A percentile compares a stretch with the other conserved stretches of the same genome.
These are phyloP conservation scores for Globisporangium sylvaticum DNA, from an alignment of 352 stramenopile species.

Conservation along the genomic window DNA sequence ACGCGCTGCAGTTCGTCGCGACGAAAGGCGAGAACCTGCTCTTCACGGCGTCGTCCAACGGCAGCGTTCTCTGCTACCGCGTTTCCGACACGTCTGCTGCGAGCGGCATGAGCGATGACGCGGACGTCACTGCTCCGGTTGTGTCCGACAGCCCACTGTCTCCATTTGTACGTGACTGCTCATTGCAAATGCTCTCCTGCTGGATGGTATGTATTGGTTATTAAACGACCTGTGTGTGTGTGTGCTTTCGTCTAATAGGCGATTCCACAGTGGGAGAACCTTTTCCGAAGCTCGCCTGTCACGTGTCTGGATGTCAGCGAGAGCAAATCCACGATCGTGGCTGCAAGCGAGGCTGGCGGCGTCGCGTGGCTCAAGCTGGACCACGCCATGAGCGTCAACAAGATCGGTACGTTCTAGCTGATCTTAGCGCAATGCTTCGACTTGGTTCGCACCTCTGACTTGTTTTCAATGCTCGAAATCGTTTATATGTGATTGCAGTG, in stretches of 20 bases:
- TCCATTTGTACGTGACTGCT: constrained; percentile 9
- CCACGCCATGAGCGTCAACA: constrained; percentile 39
- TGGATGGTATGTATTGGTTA: background rate
- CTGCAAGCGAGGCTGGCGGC: constrained; percentile 44
- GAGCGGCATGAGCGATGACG: constrained; percentile 19
- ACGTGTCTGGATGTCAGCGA: constrained; percentile 61
- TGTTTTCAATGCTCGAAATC: background rate
- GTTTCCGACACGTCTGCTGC: constrained; percentile 23
- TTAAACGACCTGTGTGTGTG: background rate
- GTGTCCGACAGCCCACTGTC: constrained; percentile 2
- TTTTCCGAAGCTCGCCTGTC: constrained; percentile 36
- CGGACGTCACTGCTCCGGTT: constrained; percentile 3
- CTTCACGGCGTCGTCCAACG: constrained; percentile 53
- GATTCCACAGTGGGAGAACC: constrained; percentile 57
- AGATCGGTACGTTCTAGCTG: constrained; percentile 33
- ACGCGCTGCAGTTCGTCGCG: constrained; percentile 52
- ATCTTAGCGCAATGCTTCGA: background rate
- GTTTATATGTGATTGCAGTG: constrained; percentile 18
- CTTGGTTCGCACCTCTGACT: background rate
- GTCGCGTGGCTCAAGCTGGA: constrained; percentile 71
- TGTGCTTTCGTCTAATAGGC: constrained; percentile 9
- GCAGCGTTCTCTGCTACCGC: constrained; percentile 42
- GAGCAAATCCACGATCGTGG: constrained; percentile 42
- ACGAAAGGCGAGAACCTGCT: constrained; percentile 44
- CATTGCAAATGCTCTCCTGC: background rate